Conservation (phyloP, 768 basidiomycete genomes). For the Lanmaoa pseudosensibilis region DNA sequence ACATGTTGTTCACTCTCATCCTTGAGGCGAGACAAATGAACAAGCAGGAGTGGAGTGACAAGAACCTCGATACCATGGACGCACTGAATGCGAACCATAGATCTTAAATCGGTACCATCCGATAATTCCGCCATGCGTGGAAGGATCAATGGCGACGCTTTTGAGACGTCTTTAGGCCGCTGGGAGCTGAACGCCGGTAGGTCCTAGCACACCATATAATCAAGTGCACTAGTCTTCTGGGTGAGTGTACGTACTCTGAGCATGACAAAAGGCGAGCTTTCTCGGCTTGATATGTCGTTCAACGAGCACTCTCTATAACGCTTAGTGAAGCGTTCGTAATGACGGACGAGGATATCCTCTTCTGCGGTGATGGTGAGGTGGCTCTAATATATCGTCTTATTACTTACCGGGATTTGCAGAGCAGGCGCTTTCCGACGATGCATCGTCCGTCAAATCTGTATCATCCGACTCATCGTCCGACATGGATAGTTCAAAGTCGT, state of each 20-base stretch:
- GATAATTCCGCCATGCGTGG: constrained; percentile 4
- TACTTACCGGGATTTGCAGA: constrained; percentile 41
- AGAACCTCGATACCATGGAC: constrained; percentile 39
- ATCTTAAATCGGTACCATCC: background rate
- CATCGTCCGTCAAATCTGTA: constrained; percentile 60
- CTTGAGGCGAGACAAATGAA: constrained; percentile 44
- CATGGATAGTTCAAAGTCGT: constrained; percentile 51
- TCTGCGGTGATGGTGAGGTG: constrained; percentile 21
- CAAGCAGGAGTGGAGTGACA: constrained; percentile 57
- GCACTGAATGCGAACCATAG: constrained; percentile 40
- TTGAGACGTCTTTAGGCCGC: background rate
- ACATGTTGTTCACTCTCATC: constrained; percentile 50
- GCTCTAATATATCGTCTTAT: background rate
- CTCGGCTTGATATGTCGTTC: constrained; percentile 43
- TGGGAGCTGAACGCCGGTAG: constrained; percentile 11
- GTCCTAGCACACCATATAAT: constrained; percentile 8
- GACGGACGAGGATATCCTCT: constrained; percentile 36
- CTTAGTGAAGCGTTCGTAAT: constrained; percentile 49
- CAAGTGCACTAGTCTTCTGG: background rate
- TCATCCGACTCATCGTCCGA: constrained; percentile 81
- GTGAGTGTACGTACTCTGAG: constrained; percentile 38
- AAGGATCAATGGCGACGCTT: constrained; percentile 2
- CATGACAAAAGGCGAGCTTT: constrained; percentile 46
- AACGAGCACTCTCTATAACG: constrained; percentile 45
- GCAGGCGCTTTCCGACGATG: constrained; percentile 36